phyloP scores from a whole-genome alignment of 2,329 filamentous ascomycete genomes.

The Exophiala viscosa region DNA sequence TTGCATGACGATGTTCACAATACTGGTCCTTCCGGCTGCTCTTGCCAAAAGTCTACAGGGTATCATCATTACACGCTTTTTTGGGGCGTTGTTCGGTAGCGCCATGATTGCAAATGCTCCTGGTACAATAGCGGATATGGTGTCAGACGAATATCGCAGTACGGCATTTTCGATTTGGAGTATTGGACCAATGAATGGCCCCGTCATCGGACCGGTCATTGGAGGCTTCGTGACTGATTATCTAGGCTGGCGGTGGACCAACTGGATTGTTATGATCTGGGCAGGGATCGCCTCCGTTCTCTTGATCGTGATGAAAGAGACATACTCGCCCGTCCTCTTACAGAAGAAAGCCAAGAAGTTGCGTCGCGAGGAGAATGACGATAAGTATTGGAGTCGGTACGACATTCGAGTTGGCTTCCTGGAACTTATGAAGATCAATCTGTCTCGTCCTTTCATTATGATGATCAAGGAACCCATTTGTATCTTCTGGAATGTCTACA shows the following conservation, averaged over 20 bases:
- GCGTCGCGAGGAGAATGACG: conserved; percentile 66
- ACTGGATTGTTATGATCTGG: conserved; percentile 75
- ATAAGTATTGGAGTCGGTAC: conserved; percentile 74
- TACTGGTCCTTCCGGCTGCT: conserved; percentile 69
- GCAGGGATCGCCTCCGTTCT: conserved; percentile 59
- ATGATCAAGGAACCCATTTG: conserved; percentile 81
- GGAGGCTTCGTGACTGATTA: conserved; percentile 70
- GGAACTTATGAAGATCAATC: conserved; percentile 67
- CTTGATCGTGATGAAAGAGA: conserved; percentile 64
- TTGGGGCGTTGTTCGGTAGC: conserved; percentile 69
- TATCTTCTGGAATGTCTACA: conserved; percentile 70
- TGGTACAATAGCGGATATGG: conserved; percentile 77
- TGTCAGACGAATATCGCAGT: conserved; percentile 73
- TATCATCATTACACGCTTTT: conserved; percentile 69
- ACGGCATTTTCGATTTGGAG: conserved; percentile 80
- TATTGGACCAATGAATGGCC: conserved; percentile 80
- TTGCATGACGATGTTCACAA: conserved; percentile 60
- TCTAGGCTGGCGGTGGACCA: conserved; percentile 83
- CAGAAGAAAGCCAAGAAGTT: conserved; percentile 61
- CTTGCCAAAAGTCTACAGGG: conserved; percentile 64
- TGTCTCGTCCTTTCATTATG: conserved; percentile 74
- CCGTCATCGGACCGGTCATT: conserved; percentile 63
- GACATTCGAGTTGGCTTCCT: conserved; percentile 66
- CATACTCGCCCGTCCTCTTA: conserved; percentile 69
- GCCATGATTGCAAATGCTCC: conserved; percentile 81